Evolutionary conservation across 768 basidiomycete species (phyloP), one percentile per base, ranked within the genome.

Genomic region (Boletellus sp.): DNA sequence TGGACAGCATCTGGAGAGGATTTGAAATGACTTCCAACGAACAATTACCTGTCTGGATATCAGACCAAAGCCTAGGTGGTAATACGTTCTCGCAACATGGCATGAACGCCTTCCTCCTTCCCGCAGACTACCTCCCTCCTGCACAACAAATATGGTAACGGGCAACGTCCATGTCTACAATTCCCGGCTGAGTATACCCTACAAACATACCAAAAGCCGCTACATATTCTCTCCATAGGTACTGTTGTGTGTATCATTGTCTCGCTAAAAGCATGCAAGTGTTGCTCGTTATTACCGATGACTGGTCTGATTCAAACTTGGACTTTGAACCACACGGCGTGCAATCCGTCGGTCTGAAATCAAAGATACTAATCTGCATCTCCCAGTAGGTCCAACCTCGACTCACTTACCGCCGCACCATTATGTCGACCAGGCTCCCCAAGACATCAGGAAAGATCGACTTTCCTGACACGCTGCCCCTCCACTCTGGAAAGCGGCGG

Each of bases 41-140:
- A 60, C 87, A 89, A 57, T 72, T 90, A 10, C 89, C 90, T 17
- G 83, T 91, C 23, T 92, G 89, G 89, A 81, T 91, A 39, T 87
- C 88, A 32, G 90, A 92, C 65, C 85, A 88, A 65, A 88, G 78
- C 56, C 69, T 91, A 2, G 90, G 89, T 39, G 89, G 87, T 42
- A 79, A 72, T 58, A 78, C 82, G 8, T 87, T 90, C 68, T 77
- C 82, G 28, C 87, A 89, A 65, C 79, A 87, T 59, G 90, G 90
- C 54, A 88, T 92, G 73, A 87, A 92, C 60, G 87, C 90, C 4
- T 91, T 91, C 70, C 72, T 92, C 41, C 74, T 92, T 33, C 90
- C 90, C 15, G 68, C 73, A 26, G 85, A 90, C 62, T 90, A 85
- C 58, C 74, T 89, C 44, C 83, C 85, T 2, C 72, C 83, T 50